Base-by-base conservation (phyloP, 805 yeast genomes). In the Starmerella cellae region DNA sequence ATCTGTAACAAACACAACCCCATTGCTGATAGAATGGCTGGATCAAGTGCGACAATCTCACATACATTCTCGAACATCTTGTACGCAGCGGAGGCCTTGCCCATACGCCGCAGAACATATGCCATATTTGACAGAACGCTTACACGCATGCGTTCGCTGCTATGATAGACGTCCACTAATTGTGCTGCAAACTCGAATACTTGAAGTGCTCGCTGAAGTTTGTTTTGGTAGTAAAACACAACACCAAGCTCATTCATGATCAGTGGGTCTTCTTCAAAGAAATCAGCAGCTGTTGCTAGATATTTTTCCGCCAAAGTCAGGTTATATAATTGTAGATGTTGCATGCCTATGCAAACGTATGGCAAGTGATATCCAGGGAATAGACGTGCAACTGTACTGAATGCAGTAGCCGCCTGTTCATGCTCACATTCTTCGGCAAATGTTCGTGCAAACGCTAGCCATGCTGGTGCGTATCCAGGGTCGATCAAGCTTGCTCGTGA, bases 381-480 rank as follows among this genome's bases (percentile, higher is more conserved):
- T 34, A 87, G 69, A 47, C 95, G 67, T 1, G 95, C 84, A 0
- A 96, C 96, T 11, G 94, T 87, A 1, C 97, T 87, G 61, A 87
- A 91, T 0, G 97, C 97, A 43, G 95, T 80, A 19, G 91, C 80
- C 1, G 97, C 97, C 61, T 91, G 97, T 59, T 91, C 99, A 59
- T 91, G 96, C 61, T 91, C 99, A n/a, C 95, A 94, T 59, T 91
- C 98, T 2, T 82, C 79, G 0, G 95, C 95, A 71, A 87, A 91
- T 0, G 97, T 87, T 56, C 88, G 97, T 1, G 97, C 97, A 64
- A 91, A 91, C 2, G 96, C 98, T 27, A 91, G 77, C 98, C 98
- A 91, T 1, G 97, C 94, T 40, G 82, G 88, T 0, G 91, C 93
- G 63, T 82, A 85, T 51, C 78, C 82, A 2, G 98, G 93, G 54